Percentiles rank a stretch among this genome's conserved stretches.
phyloP scores from a whole-genome alignment of 805 yeast species.

The Clavispora carvajalis region DNA sequence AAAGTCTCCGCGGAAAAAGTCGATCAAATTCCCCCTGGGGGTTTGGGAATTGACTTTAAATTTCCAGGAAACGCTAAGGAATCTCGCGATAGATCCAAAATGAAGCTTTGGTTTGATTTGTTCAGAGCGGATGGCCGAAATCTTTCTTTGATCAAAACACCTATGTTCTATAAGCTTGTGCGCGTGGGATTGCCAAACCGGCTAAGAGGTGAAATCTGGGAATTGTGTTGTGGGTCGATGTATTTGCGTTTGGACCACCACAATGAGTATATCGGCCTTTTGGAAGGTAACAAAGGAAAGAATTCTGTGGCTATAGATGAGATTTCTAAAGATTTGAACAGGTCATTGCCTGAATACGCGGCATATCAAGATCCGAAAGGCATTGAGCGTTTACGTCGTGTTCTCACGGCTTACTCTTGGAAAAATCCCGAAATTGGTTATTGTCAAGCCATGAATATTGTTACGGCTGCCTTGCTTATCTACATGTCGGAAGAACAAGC shows the following conservation, averaged over 20 bases:
- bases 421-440: constrained; percentile 95
- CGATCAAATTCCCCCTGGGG: constrained; percentile 65
- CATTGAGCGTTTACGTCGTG: constrained; percentile 76
- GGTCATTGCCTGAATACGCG: constrained; percentile 93
- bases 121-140: constrained; percentile 82
- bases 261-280: constrained; percentile 52
- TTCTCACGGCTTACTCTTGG: constrained; percentile 93
- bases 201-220: constrained; percentile 96
- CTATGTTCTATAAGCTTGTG: constrained; percentile 73
- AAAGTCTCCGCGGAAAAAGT: constrained; percentile 39
- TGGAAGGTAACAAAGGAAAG: constrained; percentile 57
- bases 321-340: constrained; percentile 89
- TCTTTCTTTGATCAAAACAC: constrained; percentile 66
- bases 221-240: constrained; percentile 81
- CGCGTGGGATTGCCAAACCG: constrained; percentile 94
- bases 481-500: constrained; percentile 97
- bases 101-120: constrained; percentile 92
- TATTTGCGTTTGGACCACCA: constrained; percentile 60
- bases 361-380: constrained; percentile 90
- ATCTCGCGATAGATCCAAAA: constrained; percentile 73
- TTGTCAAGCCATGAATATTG: constrained; percentile 98
- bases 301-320: constrained; percentile 87
- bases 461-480: constrained; percentile 70
- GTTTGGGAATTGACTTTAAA: constrained; percentile 77
- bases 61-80: constrained; percentile 87